Evolutionary conservation across 441 rosid genomes (phyloP).

Genomic region (Gossypium davidsonii): DNA sequence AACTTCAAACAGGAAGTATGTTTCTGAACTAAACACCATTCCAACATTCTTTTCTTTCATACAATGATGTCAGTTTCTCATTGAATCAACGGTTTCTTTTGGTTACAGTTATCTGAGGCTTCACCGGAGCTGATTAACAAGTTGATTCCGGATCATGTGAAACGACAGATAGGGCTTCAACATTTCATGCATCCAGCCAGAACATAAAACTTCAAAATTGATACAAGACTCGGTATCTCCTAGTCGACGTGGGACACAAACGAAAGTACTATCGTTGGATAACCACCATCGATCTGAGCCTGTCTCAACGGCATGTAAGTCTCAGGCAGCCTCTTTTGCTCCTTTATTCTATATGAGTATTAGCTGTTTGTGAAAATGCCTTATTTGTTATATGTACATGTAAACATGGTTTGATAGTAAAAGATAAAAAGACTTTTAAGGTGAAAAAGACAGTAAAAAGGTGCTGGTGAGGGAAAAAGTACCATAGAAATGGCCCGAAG

Average conservation of each 20-base stretch:
- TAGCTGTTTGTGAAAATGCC: slow-evolving; percentile 13
- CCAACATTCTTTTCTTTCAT: background rate
- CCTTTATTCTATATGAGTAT: background rate
- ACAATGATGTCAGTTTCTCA: background rate
- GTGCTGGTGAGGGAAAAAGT: slow-evolving; percentile 29
- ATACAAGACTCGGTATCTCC: slow-evolving; percentile 17
- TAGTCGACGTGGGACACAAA: slow-evolving; percentile 17
- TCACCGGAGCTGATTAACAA: slow-evolving; percentile 76
- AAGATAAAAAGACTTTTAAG: slow-evolving; percentile 30
- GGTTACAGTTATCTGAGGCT: slow-evolving; percentile 57
- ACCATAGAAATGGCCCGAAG: slow-evolving; percentile 26
- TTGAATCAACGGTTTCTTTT: background rate
- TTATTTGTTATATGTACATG: slow-evolving; percentile 44
- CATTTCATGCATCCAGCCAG: slow-evolving; percentile 61
- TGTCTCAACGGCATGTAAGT: slow-evolving; percentile 24
- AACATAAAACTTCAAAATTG: slow-evolving; percentile 24
- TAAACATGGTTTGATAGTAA: slow-evolving; percentile 54
- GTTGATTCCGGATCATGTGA: slow-evolving; percentile 87
- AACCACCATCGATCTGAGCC: slow-evolving; percentile 30
- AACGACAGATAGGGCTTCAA: slow-evolving; percentile 60
- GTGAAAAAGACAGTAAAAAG: slow-evolving; percentile 29
- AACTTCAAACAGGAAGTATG: slow-evolving; percentile 74
- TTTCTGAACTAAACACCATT: background rate
- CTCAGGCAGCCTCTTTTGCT: slow-evolving; percentile 19
- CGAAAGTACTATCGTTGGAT: slow-evolving; percentile 25